These are phyloP conservation scores for Alectoria sarmentosa DNA, from an alignment of 495 filamentous ascomycete species.

Conservation along the genomic window DNA sequence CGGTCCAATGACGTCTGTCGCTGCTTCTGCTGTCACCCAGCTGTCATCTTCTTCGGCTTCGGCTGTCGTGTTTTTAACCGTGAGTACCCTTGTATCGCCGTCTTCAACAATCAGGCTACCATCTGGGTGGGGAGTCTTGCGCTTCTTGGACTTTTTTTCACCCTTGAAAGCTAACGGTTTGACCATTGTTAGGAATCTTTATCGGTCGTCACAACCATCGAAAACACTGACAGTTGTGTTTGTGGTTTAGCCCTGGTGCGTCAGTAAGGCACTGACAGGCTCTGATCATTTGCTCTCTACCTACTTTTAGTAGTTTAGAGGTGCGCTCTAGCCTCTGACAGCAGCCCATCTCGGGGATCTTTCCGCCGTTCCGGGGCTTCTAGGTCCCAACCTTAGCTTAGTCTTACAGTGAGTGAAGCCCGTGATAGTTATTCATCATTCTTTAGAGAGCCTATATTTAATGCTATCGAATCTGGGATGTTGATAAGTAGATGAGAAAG, in stretches of 20 bases:
- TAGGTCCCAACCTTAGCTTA: too few species aligned
- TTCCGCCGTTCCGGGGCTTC: too few species aligned
- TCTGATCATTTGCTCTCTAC: too few species aligned
- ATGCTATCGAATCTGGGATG: neutral
- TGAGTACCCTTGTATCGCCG: conserved; percentile 39
- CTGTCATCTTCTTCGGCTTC: conserved; percentile 58
- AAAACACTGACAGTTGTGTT: neutral
- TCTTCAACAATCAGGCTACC: conserved; percentile 24
- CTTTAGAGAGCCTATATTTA: too few species aligned
- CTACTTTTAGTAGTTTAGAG: too few species aligned
- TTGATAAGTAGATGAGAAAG: neutral
- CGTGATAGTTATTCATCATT: too few species aligned
- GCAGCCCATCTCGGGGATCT: too few species aligned
- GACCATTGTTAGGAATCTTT: conserved; percentile 30
- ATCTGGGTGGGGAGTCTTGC: conserved; percentile 50
- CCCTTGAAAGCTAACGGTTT: conserved; percentile 92
- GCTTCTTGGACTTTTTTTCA: conserved; percentile 90
- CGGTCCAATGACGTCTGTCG: conserved; percentile 74
- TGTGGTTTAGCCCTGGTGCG: too few species aligned
- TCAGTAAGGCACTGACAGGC: too few species aligned
- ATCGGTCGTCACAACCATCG: neutral
- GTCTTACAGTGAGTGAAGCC: too few species aligned
- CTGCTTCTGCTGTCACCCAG: conserved; percentile 82
- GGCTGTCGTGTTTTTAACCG: conserved; percentile 28
- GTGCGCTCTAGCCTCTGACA: too few species aligned